Evolutionary conservation across 2,329 filamentous ascomycete species (phyloP).

Genomic region (Mycocentrospora acerina): DNA sequence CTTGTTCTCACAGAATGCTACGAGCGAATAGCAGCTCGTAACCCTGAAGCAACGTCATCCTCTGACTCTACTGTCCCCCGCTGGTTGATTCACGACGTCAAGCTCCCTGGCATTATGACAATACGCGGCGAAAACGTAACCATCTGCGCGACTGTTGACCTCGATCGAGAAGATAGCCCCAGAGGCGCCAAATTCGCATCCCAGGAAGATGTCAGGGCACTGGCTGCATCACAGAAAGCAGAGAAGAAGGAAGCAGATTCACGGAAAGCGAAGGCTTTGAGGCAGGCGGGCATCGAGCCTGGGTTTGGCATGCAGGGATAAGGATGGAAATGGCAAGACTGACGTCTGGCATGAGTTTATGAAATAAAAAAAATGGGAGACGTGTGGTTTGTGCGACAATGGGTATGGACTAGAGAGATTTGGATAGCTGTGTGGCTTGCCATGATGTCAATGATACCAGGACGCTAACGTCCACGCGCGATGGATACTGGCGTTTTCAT

Average conservation of each 20-base stretch:
- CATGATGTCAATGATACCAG: slow-evolving; percentile 20
- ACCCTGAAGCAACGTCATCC: slow-evolving; percentile 35
- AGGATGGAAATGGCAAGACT: not conserved
- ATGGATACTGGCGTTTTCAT: not conserved
- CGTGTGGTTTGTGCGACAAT: slow-evolving; percentile 1
- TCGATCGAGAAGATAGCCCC: slow-evolving; percentile 91
- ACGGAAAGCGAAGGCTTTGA: slow-evolving; percentile 66
- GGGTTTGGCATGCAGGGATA: slow-evolving; percentile 79
- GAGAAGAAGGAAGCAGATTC: slow-evolving; percentile 60
- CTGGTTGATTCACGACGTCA: slow-evolving; percentile 78
- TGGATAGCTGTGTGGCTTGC: slow-evolving; percentile 8
- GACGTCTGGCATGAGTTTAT: slow-evolving; percentile 4
- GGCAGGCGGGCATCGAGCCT: slow-evolving; percentile 56
- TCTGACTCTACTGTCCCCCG: slow-evolving; percentile 25
- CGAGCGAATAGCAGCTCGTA: slow-evolving; percentile 77
- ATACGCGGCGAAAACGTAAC: slow-evolving; percentile 97
- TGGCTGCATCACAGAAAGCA: slow-evolving; percentile 72
- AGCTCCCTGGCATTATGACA: slow-evolving; percentile 82
- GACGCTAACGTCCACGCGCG: slow-evolving; percentile 13
- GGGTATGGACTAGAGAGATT: not conserved
- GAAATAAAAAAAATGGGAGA: slow-evolving; percentile 1
- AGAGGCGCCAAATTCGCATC: slow-evolving; percentile 71
- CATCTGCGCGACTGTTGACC: slow-evolving; percentile 90
- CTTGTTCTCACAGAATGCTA: slow-evolving; percentile 90
- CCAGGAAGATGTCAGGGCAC: slow-evolving; percentile 68